A percentile compares a stretch with the other conserved stretches of the same genome.
Evolutionary conservation across 2,329 filamentous ascomycete genomes (phyloP).

Genomic region (Microsporum canis): DNA sequence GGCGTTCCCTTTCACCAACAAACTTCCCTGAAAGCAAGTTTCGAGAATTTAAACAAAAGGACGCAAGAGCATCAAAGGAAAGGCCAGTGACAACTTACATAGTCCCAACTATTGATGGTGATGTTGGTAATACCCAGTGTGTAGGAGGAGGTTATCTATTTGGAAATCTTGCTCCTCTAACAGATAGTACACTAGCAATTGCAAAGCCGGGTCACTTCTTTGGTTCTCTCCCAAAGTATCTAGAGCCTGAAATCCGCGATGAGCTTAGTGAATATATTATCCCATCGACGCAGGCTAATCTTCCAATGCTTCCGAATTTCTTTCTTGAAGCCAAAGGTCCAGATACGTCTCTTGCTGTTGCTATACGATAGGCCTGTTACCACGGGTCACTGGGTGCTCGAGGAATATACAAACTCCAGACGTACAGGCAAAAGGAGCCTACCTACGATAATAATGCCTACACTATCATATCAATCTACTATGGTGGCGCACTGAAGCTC

Average conservation of each 20-base stretch:
- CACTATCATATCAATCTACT: slow-evolving; percentile 23
- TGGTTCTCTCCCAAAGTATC: slow-evolving; percentile 20
- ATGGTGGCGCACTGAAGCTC: slow-evolving; percentile 8
- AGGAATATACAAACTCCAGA: slow-evolving; percentile 30
- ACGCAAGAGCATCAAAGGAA: slow-evolving; percentile 18
- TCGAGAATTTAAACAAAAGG: not conserved
- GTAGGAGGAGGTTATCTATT: slow-evolving; percentile 22
- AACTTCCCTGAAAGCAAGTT: not conserved
- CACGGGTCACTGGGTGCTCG: slow-evolving; percentile 31
- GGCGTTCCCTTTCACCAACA: not conserved
- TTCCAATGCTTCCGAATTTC: slow-evolving; percentile 27
- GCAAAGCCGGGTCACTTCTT: slow-evolving; percentile 25
- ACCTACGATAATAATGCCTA: slow-evolving; percentile 33
- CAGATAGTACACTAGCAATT: slow-evolving; percentile 20
- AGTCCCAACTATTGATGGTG: slow-evolving; percentile 20
- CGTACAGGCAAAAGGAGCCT: slow-evolving; percentile 23
- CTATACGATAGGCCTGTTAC: slow-evolving; percentile 27
- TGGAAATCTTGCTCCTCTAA: slow-evolving; percentile 27
- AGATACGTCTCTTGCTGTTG: slow-evolving; percentile 22
- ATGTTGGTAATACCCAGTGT: slow-evolving; percentile 13
- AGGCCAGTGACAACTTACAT: slow-evolving; percentile 24
- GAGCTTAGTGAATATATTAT: slow-evolving; percentile 19
- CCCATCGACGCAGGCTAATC: slow-evolving; percentile 20
- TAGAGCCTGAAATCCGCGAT: slow-evolving; percentile 20
- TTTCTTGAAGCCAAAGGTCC: slow-evolving; percentile 23